Evolutionary conservation across 208 protist species (phyloP).

Genomic region (Trypanosomatidae sp.): DNA sequence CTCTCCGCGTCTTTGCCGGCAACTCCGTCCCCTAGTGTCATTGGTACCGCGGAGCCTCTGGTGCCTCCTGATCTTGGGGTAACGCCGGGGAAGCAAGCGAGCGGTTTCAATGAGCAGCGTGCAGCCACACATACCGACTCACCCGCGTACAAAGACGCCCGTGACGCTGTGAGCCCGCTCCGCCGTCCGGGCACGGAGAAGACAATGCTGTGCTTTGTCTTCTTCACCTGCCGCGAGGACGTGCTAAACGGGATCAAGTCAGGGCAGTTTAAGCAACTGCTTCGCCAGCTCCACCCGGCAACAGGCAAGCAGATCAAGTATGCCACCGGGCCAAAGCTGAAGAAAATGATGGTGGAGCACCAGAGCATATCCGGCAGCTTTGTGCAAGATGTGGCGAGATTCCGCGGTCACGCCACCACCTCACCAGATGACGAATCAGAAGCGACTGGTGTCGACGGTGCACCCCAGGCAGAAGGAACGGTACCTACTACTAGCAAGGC

Average conservation of each 20-base stretch:
- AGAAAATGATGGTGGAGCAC: constrained; percentile 25
- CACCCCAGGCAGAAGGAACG: neutral
- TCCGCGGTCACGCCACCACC: neutral
- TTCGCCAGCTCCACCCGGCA: constrained; percentile 34
- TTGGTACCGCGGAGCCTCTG: neutral
- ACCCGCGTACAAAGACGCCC: neutral
- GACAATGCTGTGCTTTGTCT: constrained; percentile 65
- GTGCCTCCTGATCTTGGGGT: neutral
- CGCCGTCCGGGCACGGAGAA: neutral
- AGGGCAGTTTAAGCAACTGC: constrained; percentile 27
- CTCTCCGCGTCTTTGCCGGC: neutral
- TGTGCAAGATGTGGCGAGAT: constrained; percentile 14
- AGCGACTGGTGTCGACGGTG: neutral
- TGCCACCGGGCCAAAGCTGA: constrained; percentile 54
- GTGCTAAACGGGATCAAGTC: constrained; percentile 40
- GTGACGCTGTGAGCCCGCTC: neutral
- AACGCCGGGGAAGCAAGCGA: neutral
- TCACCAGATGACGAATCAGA: neutral
- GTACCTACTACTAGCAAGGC: neutral
- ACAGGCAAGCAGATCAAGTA: constrained; percentile 62
- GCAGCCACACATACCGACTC: neutral
- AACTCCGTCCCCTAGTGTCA: neutral
- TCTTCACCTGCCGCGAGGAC: constrained; percentile 68
- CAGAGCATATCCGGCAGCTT: constrained; percentile 30
- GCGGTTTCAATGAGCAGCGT: neutral